Conservation (phyloP, 345 rosid species). For the Gossypium australe region DNA sequence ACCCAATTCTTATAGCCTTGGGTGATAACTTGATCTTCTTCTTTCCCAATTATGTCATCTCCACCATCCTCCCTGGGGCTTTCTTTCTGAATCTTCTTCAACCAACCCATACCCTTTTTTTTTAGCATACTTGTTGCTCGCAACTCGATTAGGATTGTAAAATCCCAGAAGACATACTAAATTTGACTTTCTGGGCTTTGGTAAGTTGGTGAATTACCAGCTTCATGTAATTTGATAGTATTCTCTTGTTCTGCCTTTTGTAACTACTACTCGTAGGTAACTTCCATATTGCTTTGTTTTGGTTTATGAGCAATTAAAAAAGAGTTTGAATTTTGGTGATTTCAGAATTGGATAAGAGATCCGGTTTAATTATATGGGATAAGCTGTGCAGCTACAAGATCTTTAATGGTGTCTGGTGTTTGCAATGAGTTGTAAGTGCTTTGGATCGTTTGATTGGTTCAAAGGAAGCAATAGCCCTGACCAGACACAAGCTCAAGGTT, state of each 20-base stretch:
- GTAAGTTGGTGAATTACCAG: not conserved
- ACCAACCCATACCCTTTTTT: not conserved
- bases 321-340: not conserved
- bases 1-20: not conserved
- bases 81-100: not conserved
- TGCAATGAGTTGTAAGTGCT: conserved; percentile 58
- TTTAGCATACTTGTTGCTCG: not conserved
- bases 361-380: conserved; percentile 12
- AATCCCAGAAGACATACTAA: not conserved
- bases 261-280: not conserved
- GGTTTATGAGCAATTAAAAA: not conserved
- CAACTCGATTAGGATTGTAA: conserved; percentile 8
- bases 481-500: conserved; percentile 43
- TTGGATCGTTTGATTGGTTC: conserved; percentile 35
- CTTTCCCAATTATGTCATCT: not conserved
- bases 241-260: not conserved
- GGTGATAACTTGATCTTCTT: conserved; percentile 8
- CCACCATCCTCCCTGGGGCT: not conserved
- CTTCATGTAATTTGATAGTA: not conserved
- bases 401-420: not conserved
- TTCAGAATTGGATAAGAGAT: conserved; percentile 11
- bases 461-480: conserved; percentile 26
- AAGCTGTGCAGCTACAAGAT: conserved; percentile 6
- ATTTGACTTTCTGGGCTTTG: not conserved
- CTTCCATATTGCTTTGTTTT: not conserved